Conservation (phyloP, 345 rosid species). For the Boechera divaricarpa region DNA sequence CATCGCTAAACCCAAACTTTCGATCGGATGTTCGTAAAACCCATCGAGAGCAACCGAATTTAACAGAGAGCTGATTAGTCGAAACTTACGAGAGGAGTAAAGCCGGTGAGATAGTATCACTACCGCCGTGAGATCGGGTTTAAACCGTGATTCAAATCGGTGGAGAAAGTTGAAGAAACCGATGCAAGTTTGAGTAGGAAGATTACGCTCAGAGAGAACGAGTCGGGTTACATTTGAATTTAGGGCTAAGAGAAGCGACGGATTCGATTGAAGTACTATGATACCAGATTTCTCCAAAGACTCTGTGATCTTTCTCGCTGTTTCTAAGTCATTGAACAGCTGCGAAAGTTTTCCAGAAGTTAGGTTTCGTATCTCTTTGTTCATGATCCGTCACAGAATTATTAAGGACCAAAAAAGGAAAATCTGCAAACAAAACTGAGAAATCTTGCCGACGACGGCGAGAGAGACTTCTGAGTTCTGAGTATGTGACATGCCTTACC, state of each 20-base stretch:
- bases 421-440: background rate
- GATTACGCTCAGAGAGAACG: constrained; percentile 53
- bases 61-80: constrained; percentile 52
- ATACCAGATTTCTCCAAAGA: background rate
- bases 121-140: constrained; percentile 54
- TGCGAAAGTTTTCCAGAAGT: background rate
- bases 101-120: constrained; percentile 48
- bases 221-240: constrained; percentile 48
- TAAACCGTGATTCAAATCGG: constrained; percentile 38
- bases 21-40: constrained; percentile 42
- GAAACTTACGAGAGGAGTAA: constrained; percentile 50
- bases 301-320: constrained; percentile 4
- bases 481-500: background rate
- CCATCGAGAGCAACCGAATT: constrained; percentile 46
- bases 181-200: constrained; percentile 55
- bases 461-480: background rate
- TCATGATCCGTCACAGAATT: background rate
- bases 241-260: constrained; percentile 47
- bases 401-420: background rate
- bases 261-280: constrained; percentile 38
- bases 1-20: constrained; percentile 45
- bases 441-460: constrained; percentile 23
- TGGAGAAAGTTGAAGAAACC: constrained; percentile 57
- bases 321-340: constrained; percentile 4
- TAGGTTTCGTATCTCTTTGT: background rate